Evolutionary conservation across 1,284 basidiomycete genomes (phyloP), one percentile per base, ranked within the genome.

Genomic region (Marasmius oreades): DNA sequence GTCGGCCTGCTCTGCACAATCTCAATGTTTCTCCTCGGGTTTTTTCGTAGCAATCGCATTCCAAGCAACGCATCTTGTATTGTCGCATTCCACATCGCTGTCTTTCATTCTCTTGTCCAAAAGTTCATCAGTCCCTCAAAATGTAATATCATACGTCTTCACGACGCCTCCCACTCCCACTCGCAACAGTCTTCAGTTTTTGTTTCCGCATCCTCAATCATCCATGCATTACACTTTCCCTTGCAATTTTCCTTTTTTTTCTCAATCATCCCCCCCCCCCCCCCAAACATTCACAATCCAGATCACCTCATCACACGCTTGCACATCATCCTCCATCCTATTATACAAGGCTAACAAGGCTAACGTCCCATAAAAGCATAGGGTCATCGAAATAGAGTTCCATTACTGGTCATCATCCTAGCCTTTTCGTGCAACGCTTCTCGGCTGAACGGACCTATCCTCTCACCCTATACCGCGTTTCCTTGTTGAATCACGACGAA

Each of bases 181-280:
- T 75, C 73, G 68, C 76, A 79, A 77, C 39, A 42, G 78, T 70
- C 75, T 75, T 78, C 70, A 67, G 10, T 31, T 31, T 31, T 66
- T 78, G 77, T 84, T 77, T 78, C 76, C 75, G 79, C 80, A 82
- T 80, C 70, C 74, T 67, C 80, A 77, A 78, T 83, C 84, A 84
- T 78, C 78, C 87, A 88, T 87, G 83, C 87, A 88, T 85, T 69
- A 76, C 77, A 74, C 77, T 81, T 79, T 82, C 82, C 76, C 80
- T 79, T 71, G 76, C 84, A 85, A 76, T 75, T 73, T 72, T 78
- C 72, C 78, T 74, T 69, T 67, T 71, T 73, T 64, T n/a, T n/a
- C n/a, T n/a, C n/a, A n/a, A n/a, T n/a, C n/a, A n/a, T n/a, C n/a
- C n/a, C n/a, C n/a, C 56, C 72, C 28, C 33, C 55, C 22, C 44